Evolutionary conservation across 2,329 filamentous ascomycete species (phyloP).

Genomic region (Aspergillus sp.): DNA sequence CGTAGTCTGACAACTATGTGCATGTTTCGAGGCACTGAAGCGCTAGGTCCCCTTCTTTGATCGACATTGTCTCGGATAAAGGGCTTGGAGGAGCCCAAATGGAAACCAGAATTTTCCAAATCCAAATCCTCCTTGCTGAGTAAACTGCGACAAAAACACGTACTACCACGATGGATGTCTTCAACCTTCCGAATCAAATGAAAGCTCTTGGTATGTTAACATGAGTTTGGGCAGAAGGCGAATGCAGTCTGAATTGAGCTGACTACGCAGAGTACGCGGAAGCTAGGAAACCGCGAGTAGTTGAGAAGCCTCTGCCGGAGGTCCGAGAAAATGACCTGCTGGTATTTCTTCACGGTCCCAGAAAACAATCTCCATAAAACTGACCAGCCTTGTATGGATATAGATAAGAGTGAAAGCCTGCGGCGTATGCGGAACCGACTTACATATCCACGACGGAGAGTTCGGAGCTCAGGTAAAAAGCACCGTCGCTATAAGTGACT

Average conservation of each 20-base stretch:
- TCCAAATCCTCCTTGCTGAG: neutral
- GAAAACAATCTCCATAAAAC: too few relatives aligned
- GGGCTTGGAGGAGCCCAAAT: neutral
- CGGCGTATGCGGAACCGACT: constrained; percentile 64
- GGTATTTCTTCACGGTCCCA: neutral
- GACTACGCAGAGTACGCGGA: neutral
- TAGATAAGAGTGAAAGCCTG: constrained; percentile 69
- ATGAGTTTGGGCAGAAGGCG: neutral
- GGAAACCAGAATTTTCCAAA: neutral
- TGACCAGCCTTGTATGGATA: too few relatives aligned
- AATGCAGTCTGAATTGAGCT: neutral
- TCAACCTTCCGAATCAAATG: neutral
- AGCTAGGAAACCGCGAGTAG: constrained; percentile 2
- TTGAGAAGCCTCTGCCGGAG: neutral
- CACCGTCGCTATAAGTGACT: constrained; percentile 12
- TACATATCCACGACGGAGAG: constrained; percentile 66
- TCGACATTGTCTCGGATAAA: neutral
- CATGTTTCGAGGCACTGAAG: neutral
- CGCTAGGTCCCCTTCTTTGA: neutral
- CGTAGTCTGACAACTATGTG: neutral
- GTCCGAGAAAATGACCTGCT: neutral
- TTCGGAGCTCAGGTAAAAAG: constrained; percentile 59
- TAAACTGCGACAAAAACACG: too few relatives aligned
- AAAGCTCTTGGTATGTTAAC: constrained; percentile 1
- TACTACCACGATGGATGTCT: neutral